A percentile compares a stretch with the other conserved stretches of the same genome.
phyloP scores from a whole-genome alignment of 129 eudicot genomes.

The Flaveria sonorensis region DNA sequence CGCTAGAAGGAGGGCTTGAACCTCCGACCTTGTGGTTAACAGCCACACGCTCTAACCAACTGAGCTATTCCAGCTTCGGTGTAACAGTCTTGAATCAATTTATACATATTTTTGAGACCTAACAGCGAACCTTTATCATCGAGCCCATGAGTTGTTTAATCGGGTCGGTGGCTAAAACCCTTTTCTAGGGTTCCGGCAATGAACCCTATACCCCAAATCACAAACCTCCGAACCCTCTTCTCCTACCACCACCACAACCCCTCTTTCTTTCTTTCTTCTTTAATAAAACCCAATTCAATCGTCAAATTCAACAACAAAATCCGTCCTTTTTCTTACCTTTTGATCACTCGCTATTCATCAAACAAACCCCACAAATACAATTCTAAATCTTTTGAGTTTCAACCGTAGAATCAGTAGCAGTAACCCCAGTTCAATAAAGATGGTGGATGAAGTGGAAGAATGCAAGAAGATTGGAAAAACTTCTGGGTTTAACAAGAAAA shows the following conservation, averaged over 20 bases:
- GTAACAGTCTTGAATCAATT: accelerated
- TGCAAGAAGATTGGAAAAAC: slow-evolving; percentile 15
- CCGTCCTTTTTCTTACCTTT: background rate
- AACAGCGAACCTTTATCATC: background rate
- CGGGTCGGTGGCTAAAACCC: slow-evolving; percentile 26
- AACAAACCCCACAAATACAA: slow-evolving; percentile 13
- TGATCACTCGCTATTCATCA: slow-evolving; percentile 39
- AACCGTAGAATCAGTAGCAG: slow-evolving; percentile 23
- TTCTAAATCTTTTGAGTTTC: slow-evolving; percentile 29
- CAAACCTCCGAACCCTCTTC: slow-evolving; percentile 71
- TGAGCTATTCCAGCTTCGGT: slow-evolving; percentile 84
- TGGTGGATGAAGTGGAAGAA: slow-evolving; percentile 35
- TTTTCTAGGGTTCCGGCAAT: slow-evolving; percentile 29
- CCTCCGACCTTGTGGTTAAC: slow-evolving; percentile 99
- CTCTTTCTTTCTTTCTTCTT: slow-evolving; percentile 36
- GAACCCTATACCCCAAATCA: slow-evolving; percentile 53
- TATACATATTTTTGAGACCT: background rate
- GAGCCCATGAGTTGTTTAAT: slow-evolving; percentile 1
- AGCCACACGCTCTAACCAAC: slow-evolving; percentile 99
- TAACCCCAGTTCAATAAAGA: slow-evolving; percentile 28
- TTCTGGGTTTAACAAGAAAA: slow-evolving; percentile 61
- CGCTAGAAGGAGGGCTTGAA: slow-evolving; percentile 99
- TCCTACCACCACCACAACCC: slow-evolving; percentile 38
- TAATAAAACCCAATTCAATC: slow-evolving; percentile 36
- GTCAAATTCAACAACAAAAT: slow-evolving; percentile 11